Evolutionary conservation across 345 rosid species (phyloP), one percentile per base, ranked within the genome.

Genomic region (Gossypium thurberi): DNA sequence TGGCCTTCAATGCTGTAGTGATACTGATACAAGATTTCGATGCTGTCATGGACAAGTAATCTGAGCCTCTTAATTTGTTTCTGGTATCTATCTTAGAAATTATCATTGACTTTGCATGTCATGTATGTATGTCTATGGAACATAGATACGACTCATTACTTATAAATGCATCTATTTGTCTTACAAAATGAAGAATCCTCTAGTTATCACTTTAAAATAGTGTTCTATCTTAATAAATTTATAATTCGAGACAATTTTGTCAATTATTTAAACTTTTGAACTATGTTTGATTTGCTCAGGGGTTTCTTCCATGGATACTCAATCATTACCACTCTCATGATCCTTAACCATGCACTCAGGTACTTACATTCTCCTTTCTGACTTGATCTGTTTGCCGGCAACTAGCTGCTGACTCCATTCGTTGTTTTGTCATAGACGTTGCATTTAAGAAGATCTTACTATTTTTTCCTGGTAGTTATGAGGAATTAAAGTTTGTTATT

Each of bases 221-320:
- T 47, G 56, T 44, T 65, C 26, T 64, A 20, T 64, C n/a, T 65
- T 12, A 65, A 65, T 44, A 43, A 65, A 33, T 65, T 46, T 28
- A 44, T 72, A 53, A 23, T 33, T 4, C 40, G 6, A 4, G 70
- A 26, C 13, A 66, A 28, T 68, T 48, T 52, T n/a, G 15, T 59
- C 71, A 43, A 10, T 76, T 20, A 57, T 53, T 12, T 73, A 5
- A 42, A 21, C 40, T 65, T 65, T 78, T 33, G 51, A 52, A 52
- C 66, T 47, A 20, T 68, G 14, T 42, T 21, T 47, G 55, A 46
- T 60, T 43, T 56, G 47, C 80, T 65, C 85, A 95, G 97, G 90
- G 99, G 99, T 44, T 95, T 95, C 84, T 95, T 95, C 82, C 97
- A 95, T 77, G 99, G 99, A 46, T 95, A 95, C 79, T 87, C 99